Conservation (phyloP, 305 asterid species). For the Vinca major region DNA sequence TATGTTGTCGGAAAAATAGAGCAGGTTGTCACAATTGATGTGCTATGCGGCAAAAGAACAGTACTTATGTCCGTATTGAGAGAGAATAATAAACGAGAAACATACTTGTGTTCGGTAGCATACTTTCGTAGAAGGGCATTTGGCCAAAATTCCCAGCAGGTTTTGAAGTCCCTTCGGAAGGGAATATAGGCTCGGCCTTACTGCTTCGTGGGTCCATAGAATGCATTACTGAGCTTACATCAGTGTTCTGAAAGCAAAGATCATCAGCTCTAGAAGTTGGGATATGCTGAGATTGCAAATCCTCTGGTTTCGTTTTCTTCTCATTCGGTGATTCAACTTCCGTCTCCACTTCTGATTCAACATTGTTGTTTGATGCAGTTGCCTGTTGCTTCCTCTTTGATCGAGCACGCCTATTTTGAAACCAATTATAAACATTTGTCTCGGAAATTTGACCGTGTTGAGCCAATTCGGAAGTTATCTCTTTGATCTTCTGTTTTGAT, state of each 20-base stretch:
- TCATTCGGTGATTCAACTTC: constrained; percentile 82
- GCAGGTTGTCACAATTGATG: background rate
- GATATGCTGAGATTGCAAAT: constrained; percentile 43
- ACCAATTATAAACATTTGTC: constrained; percentile 96
- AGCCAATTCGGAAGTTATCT: constrained; percentile 67
- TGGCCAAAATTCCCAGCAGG: constrained; percentile 51
- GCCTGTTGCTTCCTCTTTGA: constrained; percentile 89
- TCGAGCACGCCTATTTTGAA: constrained; percentile 96
- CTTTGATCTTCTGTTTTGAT: constrained; percentile 88
- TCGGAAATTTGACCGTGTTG: constrained; percentile 97
- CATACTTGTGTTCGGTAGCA: constrained; percentile 53
- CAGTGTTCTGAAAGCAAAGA: constrained; percentile 53
- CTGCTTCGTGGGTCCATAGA: constrained; percentile 40
- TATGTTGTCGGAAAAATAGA: background rate
- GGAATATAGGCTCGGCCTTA: constrained; percentile 57
- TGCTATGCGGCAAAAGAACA: background rate
- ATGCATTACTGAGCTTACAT: constrained; percentile 34
- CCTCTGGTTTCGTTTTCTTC: no score
- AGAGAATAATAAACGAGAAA: constrained; percentile 13
- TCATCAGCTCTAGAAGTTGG: constrained; percentile 45
- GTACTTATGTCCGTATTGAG: background rate
- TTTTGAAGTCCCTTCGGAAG: constrained; percentile 56
- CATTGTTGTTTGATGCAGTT: constrained; percentile 34
- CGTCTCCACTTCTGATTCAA: constrained; percentile 73
- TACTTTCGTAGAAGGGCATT: constrained; percentile 61